Base-by-base conservation (phyloP, 495 filamentous ascomycete species). In the Penicillium fimorum region DNA sequence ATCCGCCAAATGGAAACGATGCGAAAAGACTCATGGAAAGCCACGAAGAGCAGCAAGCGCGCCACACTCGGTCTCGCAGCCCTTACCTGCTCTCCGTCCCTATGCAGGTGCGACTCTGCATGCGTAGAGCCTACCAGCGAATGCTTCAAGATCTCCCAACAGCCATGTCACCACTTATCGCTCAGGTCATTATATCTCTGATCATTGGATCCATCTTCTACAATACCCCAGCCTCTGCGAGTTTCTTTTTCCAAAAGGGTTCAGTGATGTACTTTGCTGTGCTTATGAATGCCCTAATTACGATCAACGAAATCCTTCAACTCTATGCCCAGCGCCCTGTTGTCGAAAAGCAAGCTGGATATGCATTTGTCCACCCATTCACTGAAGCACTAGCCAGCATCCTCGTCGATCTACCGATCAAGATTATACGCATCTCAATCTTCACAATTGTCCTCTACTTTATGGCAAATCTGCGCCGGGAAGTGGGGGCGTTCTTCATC, bases 221-320 rank as follows among this genome's bases (percentile, higher is more conserved):
- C 64, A 81, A 88, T 24, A 59, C 61, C 2, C 68, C 68, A 4
- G 51, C 56, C n/a, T 56, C 47, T 15, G 55, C 61, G 12, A 51
- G 30, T 17, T 63, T 57, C 15, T 73, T 71, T 43, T 71, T 69
- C 50, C 68, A 71, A 50, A 67, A 66, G 41, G 90, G 88, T 24
- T 88, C 87, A 51, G 77, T 94, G 1, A 74, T 96, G 25, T 97
- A 95, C 80, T 96, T 96, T 64, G 87, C 90, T 37, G 84, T 93
- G 58, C 79, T 96, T 1, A 66, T 81, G 55, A 82, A 81, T 50
- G 74, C 77, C 5, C 64, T 83, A 12, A 74, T 67, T 30, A 70
- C 67, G 0, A 62, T 81, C 5, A 68, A 76, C 2, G 84, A 89
- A 61, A 84, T 87, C 65, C 78, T 81, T 38, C 73, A 55, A 24